Evolutionary conservation across 1,284 basidiomycete genomes (phyloP), one percentile per base, ranked within the genome.

Genomic region (Tylopilus sp.): DNA sequence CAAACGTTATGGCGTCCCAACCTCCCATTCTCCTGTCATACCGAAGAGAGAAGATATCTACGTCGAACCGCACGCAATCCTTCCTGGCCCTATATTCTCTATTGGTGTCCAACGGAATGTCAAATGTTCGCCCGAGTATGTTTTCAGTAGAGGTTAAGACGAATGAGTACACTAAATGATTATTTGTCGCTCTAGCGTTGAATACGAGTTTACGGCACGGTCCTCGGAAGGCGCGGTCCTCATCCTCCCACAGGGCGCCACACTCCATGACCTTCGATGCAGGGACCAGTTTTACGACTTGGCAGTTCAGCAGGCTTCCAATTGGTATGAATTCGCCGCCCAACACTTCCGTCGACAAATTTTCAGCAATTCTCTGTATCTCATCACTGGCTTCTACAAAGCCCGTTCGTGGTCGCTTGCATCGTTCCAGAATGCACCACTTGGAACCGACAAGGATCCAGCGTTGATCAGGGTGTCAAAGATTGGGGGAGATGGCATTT

Each of bases 241-340:
- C 2, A 55, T 72, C 8, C 61, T 72, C 52, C 70, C 71, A 17
- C 35, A 59, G 1, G 71, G 71, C 3, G 62, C 68, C 12, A n/a
- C 33, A 25, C 34, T 33, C 33, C 21, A 34, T 33, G 13, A 54
- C 13, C 53, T 54, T 14, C 23, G 25, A 8, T n/a, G 13, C n/a
- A 25, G 27, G 4, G 21, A 54, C 13, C 53, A 33, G 21, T 54
- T 54, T 25, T 33, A 33, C 23, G 19, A 54, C 23, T 14, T 34
- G 33, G 33, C 33, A 7, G n/a, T 54, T 13, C 31, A 33, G 23
- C 3, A 23, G 1, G 53, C 33, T 23, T 33, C 31, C 23, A 21
- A 53, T 29, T 53, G 50, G 50, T 53, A 31, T 53, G 29, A 2
- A 31, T 0, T 33, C 29, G 50, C 29, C 6, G 21, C 29, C 12